Conservation (phyloP, 1,284 basidiomycete genomes). For the Inonotus hispidus region DNA sequence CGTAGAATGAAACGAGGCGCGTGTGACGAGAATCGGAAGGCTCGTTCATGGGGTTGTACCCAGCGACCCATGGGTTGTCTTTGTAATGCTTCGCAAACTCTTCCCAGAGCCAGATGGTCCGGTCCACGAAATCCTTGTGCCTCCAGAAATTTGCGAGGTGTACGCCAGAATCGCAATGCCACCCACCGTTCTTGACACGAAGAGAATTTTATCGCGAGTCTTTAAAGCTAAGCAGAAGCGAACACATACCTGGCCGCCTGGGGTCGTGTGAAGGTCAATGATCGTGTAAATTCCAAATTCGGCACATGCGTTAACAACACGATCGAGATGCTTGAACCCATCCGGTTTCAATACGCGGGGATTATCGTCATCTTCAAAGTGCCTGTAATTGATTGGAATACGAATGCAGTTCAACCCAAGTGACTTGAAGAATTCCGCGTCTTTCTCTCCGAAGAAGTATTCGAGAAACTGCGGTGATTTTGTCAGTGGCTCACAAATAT, state of each 20-base stretch:
- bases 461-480: slow-evolving; percentile 51
- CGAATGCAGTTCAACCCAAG: slow-evolving; percentile 71
- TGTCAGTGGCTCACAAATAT: background rate
- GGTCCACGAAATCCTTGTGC: slow-evolving; percentile 75
- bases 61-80: slow-evolving; percentile 62
- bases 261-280: slow-evolving; percentile 50
- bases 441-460: slow-evolving; percentile 67
- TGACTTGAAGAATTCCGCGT: slow-evolving; percentile 63
- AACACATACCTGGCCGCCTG: slow-evolving; percentile 42
- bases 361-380: slow-evolving; percentile 68
- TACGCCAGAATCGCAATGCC: slow-evolving; percentile 48
- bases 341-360: slow-evolving; percentile 53
- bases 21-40: slow-evolving; percentile 57
- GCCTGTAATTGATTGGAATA: slow-evolving; percentile 59
- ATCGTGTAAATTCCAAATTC: slow-evolving; percentile 54
- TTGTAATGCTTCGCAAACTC: slow-evolving; percentile 62
- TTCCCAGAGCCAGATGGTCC: slow-evolving; percentile 64
- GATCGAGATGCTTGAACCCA: slow-evolving; percentile 61
- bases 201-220: too few relatives aligned
- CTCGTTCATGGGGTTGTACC: slow-evolving; percentile 75
- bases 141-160: slow-evolving; percentile 62
- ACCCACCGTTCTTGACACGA: slow-evolving; percentile 46
- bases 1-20: slow-evolving; percentile 56
- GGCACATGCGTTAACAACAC: slow-evolving; percentile 55
- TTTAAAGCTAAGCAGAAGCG: background rate